Evolutionary conservation across 108 stramenopile genomes (phyloP).

Genomic region (Discostella stelligeroides): DNA sequence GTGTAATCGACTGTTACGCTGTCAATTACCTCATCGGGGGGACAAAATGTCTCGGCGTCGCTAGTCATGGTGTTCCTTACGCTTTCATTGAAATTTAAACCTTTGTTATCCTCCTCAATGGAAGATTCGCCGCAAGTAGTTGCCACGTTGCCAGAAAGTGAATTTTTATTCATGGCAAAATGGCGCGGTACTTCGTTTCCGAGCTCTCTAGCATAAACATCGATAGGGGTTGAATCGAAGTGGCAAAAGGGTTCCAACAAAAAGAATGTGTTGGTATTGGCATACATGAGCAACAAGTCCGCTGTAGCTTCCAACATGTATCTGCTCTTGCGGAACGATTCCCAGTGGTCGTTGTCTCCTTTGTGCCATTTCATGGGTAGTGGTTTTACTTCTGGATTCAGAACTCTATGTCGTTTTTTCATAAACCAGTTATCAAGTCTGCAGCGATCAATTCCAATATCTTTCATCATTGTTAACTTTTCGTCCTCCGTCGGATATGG

Average conservation of each 20-base stretch:
- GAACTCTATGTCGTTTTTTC: conserved; percentile 31
- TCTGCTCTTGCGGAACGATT: conserved; percentile 49
- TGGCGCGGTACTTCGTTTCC: conserved; percentile 76
- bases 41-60: conserved; percentile 45
- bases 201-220: conserved; percentile 88
- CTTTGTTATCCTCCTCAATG: conserved; percentile 1
- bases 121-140: not conserved
- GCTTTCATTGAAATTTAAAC: conserved; percentile 1
- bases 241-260: conserved; percentile 63
- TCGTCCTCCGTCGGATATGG: conserved; percentile 48
- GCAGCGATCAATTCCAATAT: conserved; percentile 31
- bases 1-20: conserved; percentile 75
- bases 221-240: conserved; percentile 80
- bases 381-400: conserved; percentile 21
- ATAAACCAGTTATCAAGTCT: conserved; percentile 43
- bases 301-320: conserved; percentile 82
- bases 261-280: conserved; percentile 80
- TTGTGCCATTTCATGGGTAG: conserved; percentile 40
- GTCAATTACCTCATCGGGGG: conserved; percentile 80
- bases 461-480: conserved; percentile 35
- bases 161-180: conserved; percentile 36
- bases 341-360: conserved; percentile 31
- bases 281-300: conserved; percentile 85
- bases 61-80: conserved; percentile 1
- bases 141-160: conserved; percentile 1